phyloP scores from a whole-genome alignment of 441 rosid species.

The Adansonia madagascariensis region DNA sequence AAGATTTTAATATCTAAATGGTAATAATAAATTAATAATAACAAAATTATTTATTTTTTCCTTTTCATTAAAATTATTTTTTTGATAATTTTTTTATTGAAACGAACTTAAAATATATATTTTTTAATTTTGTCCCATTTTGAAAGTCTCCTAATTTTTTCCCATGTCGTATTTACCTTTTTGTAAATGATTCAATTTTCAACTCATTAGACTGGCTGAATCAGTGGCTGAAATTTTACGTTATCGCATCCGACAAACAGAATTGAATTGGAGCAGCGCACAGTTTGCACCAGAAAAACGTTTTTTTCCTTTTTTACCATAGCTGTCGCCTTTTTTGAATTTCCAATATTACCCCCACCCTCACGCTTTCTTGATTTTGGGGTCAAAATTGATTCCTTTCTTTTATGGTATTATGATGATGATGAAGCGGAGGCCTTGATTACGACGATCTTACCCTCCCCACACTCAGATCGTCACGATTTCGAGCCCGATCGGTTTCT shows the following conservation, averaged over 20 bases:
- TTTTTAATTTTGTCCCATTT: too few species aligned
- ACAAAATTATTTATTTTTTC: too few species aligned
- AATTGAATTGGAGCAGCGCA: background rate
- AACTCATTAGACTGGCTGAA: too few species aligned
- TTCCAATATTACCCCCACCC: background rate
- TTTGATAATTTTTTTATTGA: too few species aligned
- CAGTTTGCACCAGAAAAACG: background rate
- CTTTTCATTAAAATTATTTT: too few species aligned
- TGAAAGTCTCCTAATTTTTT: too few species aligned
- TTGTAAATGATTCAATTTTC: too few species aligned
- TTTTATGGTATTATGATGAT: background rate
- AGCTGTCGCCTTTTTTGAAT: background rate
- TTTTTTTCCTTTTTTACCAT: background rate
- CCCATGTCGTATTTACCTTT: too few species aligned
- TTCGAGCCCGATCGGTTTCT: slow-evolving; percentile 22
- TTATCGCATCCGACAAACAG: background rate
- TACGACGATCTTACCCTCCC: slow-evolving; percentile 28
- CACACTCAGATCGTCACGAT: slow-evolving; percentile 17
- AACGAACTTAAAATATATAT: too few species aligned
- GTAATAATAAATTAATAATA: too few species aligned
- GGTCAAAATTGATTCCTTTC: slow-evolving; percentile 24
- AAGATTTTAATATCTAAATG: too few species aligned
- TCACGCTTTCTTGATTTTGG: slow-evolving; percentile 20
- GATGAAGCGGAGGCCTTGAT: slow-evolving; percentile 9
- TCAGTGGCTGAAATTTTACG: background rate